phyloP scores from a whole-genome alignment of 768 basidiomycete genomes.

The Lyophyllum decastes region DNA sequence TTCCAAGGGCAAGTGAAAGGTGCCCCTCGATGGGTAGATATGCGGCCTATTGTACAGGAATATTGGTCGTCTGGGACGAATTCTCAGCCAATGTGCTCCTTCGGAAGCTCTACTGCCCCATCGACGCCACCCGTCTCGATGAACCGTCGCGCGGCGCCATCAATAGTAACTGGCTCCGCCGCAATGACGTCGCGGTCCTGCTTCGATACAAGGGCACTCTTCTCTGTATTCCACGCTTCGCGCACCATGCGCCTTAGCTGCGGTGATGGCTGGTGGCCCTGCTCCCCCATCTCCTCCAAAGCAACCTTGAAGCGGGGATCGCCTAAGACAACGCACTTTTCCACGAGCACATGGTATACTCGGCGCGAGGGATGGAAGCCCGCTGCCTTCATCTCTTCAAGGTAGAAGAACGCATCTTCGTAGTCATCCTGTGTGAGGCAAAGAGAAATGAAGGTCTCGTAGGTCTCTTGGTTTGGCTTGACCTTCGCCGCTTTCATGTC shows the following conservation, averaged over 20 bases:
- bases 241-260: conserved; percentile 18
- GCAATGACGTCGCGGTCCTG: background rate
- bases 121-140: conserved; percentile 34
- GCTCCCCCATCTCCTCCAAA: conserved; percentile 68
- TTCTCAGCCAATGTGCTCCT: conserved; percentile 1
- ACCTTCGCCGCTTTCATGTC: conserved; percentile 65
- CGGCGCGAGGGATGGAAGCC: conserved; percentile 50
- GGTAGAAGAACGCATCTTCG: conserved; percentile 86
- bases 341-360: conserved; percentile 62
- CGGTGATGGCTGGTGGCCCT: conserved; percentile 44
- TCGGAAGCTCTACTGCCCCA: conserved; percentile 12
- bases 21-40: background rate
- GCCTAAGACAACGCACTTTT: conserved; percentile 52
- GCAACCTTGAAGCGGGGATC: conserved; percentile 70
- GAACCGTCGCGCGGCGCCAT: conserved; percentile 29
- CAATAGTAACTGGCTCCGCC: conserved; percentile 11
- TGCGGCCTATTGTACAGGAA: background rate
- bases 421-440: conserved; percentile 72
- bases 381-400: conserved; percentile 83
- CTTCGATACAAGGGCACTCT: background rate
- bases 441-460: conserved; percentile 66
- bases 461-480: conserved; percentile 60
- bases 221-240: background rate
- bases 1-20: background rate
- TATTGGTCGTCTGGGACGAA: background rate